These are phyloP conservation scores for Didymella keratinophila DNA, from an alignment of 2,329 filamentous ascomycete species.

Conservation along the genomic window DNA sequence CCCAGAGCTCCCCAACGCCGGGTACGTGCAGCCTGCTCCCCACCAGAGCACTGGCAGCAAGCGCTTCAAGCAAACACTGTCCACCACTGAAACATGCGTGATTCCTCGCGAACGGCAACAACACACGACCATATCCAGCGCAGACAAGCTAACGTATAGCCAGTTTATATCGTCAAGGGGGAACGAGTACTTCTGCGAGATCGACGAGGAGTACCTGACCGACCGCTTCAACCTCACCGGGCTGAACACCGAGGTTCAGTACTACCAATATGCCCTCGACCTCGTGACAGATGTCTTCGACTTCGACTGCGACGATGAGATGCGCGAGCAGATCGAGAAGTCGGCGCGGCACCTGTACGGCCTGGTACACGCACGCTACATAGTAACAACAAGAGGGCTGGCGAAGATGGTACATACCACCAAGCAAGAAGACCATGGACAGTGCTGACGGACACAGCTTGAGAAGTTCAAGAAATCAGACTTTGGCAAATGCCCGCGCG, in stretches of 20 bases:
- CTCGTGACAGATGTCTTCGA: constrained; percentile 98
- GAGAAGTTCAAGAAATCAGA: constrained; percentile 99
- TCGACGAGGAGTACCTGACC: constrained; percentile 97
- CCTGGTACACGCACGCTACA: constrained; percentile 93
- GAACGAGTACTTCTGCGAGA: constrained; percentile 99
- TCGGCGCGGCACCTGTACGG: constrained; percentile 95
- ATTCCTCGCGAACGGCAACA: neutral
- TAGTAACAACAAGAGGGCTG: constrained; percentile 92
- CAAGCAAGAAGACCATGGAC: neutral
- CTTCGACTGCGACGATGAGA: constrained; percentile 97
- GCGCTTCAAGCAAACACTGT: neutral
- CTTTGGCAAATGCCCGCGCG: constrained; percentile 97
- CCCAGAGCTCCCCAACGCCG: constrained; percentile 3
- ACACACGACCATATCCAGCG: neutral
- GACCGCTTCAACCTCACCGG: constrained; percentile 98
- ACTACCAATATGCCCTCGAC: constrained; percentile 98
- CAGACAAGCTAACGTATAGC: constrained; percentile 17
- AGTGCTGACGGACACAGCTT: constrained; percentile 66
- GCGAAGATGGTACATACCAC: constrained; percentile 84
- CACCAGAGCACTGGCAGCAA: constrained; percentile 5
- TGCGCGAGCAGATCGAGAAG: constrained; percentile 98
- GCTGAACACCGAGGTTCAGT: constrained; percentile 95
- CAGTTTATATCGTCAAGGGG: constrained; percentile 97
- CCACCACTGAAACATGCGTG: neutral
- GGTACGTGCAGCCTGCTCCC: constrained; percentile 7